Evolutionary conservation across 1,284 basidiomycete genomes (phyloP), one percentile per base, ranked within the genome.

Genomic region (Ustilago trichophora): DNA sequence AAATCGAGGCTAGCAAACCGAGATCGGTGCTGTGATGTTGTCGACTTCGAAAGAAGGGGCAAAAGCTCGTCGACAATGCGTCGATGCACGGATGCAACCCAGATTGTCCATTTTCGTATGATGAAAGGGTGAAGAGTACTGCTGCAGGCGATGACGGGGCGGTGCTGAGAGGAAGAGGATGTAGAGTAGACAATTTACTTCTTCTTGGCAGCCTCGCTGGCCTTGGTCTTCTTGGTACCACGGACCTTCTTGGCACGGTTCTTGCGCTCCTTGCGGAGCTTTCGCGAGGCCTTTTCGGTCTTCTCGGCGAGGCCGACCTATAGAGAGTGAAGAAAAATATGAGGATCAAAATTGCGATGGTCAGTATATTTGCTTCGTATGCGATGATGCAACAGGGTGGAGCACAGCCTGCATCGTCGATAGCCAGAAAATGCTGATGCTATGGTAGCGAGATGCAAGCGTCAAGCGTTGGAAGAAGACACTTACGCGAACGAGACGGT

Each of bases 201-300:
- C 75, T 77, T 77, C 74, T 76, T 76, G 57, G 41, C 34, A 55
- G 66, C 53, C n/a, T 67, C 75, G 49, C 55, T 43, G 42, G 65
- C 65, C 66, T 74, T 76, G 72, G 51, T 66, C 77, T 81, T 81
- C 70, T 75, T 72, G 65, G 70, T 68, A 82, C 96, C 93, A 75
- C 89, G 87, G 67, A 92, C 92, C 89, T 96, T 96, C 86, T 91
- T 92, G 83, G 90, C 87, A 83, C 96, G 90, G 87, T 99, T 99
- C 89, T 99, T 99, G 81, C 96, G 89, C 87, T 98, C 96, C 87
- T 98, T 98, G 85, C 96, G 90, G 84, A 98, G 89, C 85, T 98
- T 98, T 82, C 96, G 91, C 77, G 92, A 93, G 62, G 95, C 86
- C 85, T 91, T 93, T 56, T 93, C 90, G 72, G 91, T 88, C 87